Base-by-base conservation (phyloP, 768 basidiomycete species). In the Mycena capillaripes region DNA sequence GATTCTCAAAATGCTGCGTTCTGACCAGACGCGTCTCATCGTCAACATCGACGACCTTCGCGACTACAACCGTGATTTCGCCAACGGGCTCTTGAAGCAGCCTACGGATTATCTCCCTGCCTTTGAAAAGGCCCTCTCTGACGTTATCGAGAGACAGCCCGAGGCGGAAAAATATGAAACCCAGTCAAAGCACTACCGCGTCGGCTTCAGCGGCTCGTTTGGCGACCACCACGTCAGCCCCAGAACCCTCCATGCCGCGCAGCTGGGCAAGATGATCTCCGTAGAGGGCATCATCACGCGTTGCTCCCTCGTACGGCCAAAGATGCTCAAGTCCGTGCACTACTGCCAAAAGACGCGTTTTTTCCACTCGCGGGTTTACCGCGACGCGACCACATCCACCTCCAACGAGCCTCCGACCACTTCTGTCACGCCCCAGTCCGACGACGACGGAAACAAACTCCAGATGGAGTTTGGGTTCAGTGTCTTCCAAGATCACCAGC, bases 151-250 rank as follows among this genome's bases (percentile, higher is more conserved):
- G 76, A 90, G 90, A 76, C 85, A 93, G 5, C 91, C 93, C 76
- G 94, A 96, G 78, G 82, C 87, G 19, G 89, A 93, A 55, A 97
- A 97, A 84, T 92, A 97, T 82, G 90, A 93, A 55, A 90, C 95
- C 68, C 87, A 90, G 38, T 91, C 89, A 70, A 97, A 93, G 80
- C 90, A 86, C 75, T 98, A 92, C 83, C 92, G 93, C 75, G 88
- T 98, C 67, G 98, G 97, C 27, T 92, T 98, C 81, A 93, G 94
- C 76, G 98, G 98, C 60, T 97, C 95, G 9, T 99, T 99, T 81
- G 98, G 98, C 53, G 97, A 98, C 83, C 95, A 99, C 82, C 97
- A 98, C 82, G 94, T 97, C 81, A 98, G 94, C 82, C 98, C 98
- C 56, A 89, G 98, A 10, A 96, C 96, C 21, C 89, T 99, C 60